A percentile compares a stretch with the other conserved stretches of the same genome.
These are phyloP conservation scores for Eucalyptus grandis DNA, from an alignment of 345 rosid genomes.

Conservation along the genomic window DNA sequence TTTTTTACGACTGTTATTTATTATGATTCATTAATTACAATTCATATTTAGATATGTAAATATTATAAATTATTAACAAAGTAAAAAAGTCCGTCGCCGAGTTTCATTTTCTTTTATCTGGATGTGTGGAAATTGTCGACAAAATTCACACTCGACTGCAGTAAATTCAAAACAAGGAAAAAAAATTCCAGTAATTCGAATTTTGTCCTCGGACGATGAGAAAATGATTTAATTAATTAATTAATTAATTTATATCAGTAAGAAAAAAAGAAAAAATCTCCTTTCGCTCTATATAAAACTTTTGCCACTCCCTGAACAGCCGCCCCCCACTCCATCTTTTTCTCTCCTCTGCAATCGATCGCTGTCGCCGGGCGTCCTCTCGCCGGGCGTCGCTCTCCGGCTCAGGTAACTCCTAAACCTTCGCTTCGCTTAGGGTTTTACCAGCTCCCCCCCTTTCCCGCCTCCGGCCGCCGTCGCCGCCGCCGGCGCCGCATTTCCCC, in stretches of 20 bases:
- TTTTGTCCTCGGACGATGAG: background rate
- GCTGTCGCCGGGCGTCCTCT: background rate
- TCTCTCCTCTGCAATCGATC: background rate
- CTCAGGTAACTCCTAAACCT: background rate
- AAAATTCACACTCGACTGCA: background rate
- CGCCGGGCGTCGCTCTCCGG: background rate
- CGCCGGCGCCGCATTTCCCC: background rate
- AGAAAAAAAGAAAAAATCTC: background rate
- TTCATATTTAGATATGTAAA: rapidly evolving
- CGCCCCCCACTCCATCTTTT: background rate
- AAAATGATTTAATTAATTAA: background rate
- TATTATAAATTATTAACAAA: too few relatives aligned
- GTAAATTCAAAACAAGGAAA: too few relatives aligned
- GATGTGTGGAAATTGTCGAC: background rate
- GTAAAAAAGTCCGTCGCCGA: too few relatives aligned
- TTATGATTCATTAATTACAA: too few relatives aligned
- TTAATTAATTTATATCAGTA: background rate
- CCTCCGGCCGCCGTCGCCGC: background rate
- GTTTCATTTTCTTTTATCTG: too few relatives aligned
- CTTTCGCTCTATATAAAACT: background rate
- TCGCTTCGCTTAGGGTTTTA: background rate
- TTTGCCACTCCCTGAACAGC: background rate
- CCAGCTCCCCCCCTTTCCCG: background rate
- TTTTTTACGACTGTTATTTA: rapidly evolving
- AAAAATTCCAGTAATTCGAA: background rate